Conservation (phyloP, 306 rosid species). For the Ormosia semicastrata region DNA sequence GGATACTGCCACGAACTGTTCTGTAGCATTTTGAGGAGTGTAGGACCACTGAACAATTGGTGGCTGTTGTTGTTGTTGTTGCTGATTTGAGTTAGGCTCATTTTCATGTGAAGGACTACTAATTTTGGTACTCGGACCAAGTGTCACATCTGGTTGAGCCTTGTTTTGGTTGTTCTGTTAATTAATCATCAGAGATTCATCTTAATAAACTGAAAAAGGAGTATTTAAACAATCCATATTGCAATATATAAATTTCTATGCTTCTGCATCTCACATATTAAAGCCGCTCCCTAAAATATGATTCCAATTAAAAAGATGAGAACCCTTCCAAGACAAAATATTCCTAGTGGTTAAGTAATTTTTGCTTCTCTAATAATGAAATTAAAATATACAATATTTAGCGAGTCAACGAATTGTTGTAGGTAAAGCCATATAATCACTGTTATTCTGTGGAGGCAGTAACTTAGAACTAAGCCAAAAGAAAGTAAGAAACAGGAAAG, state of each 20-base stretch:
- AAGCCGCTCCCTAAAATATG: background rate
- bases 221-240: background rate
- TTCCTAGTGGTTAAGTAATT: background rate
- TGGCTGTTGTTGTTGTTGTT: background rate
- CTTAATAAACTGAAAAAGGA: background rate
- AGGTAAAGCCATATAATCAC: background rate
- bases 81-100: conserved; percentile 26
- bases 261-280: background rate
- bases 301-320: background rate
- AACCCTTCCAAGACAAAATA: background rate
- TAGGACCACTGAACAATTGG: conserved; percentile 29
- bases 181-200: conserved; percentile 24
- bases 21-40: conserved; percentile 32
- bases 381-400: background rate
- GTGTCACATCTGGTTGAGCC: background rate
- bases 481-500: background rate
- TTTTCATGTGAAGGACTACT: conserved; percentile 21
- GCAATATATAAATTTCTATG: background rate
- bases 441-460: background rate
- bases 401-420: background rate
- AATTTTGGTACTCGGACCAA: conserved; percentile 2
- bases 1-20: conserved; percentile 29
- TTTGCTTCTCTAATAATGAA: background rate
- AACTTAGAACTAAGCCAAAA: background rate
- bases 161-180: conserved; percentile 43